Conservation (phyloP, 2,329 filamentous ascomycete species). For the Neofusicoccum ribis region DNA sequence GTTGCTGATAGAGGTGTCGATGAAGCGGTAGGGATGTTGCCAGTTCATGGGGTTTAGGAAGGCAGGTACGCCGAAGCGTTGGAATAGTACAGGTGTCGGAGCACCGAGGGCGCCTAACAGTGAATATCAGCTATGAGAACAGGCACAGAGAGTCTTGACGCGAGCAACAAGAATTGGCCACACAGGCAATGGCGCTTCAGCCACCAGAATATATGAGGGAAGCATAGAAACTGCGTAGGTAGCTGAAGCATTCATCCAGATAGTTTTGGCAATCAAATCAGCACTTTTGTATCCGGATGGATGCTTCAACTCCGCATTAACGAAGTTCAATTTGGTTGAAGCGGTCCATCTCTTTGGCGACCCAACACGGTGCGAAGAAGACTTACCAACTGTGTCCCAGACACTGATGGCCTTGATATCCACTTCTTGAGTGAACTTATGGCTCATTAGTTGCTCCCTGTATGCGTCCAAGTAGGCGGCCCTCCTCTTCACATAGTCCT, state of each 20-base stretch:
- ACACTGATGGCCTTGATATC: conserved; percentile 54
- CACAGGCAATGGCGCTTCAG: too few species aligned
- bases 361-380: not conserved
- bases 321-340: too few species aligned
- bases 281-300: too few species aligned
- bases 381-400: conserved; percentile 52
- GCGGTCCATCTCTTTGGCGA: too few species aligned
- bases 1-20: conserved; percentile 46
- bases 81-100: conserved; percentile 40
- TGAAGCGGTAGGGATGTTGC: conserved; percentile 31
- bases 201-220: not conserved
- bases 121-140: too few species aligned
- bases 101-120: conserved; percentile 40
- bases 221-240: too few species aligned
- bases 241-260: too few species aligned
- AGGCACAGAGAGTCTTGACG: too few species aligned
- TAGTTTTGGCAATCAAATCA: too few species aligned
- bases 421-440: conserved; percentile 43
- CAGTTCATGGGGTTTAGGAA: conserved; percentile 27
- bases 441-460: conserved; percentile 38
- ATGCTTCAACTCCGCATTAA: too few species aligned
- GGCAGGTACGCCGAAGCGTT: conserved; percentile 38
- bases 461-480: conserved; percentile 31
- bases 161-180: too few species aligned
- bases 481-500: conserved; percentile 1